Base-by-base conservation (phyloP, 1,284 basidiomycete species). In the Ganoderma lingzhi region DNA sequence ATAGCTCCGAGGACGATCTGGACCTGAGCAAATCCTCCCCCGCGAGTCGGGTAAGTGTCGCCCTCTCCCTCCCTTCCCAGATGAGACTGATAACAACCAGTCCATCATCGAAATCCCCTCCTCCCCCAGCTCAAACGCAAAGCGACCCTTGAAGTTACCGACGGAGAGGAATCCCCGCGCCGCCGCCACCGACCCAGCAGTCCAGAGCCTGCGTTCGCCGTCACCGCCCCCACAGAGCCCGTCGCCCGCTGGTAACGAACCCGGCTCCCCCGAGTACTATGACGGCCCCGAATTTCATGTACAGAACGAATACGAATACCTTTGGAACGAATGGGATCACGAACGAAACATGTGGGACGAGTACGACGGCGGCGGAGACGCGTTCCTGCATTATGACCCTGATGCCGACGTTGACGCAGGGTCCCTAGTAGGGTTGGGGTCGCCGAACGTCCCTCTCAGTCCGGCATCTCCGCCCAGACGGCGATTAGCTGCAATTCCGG, bases 301-400 rank as follows among this genome's bases (percentile, higher is more conserved):
- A 63, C 66, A 59, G 14, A 63, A 68, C 8, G 61, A 65, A 32
- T 66, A 72, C 60, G 61, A 72, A 32, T 32, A 70, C 41, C 64
- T 67, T 32, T 69, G 72, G 63, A 66, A 71, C 44, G 70, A 69
- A 3, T 73, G 73, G 69, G 63, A 48, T 17, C 58, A 65, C 8
- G 66, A 59, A 9, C 65, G 64, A 12, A 62, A 76, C 63, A 68
- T 76, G 62, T 72, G 71, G 71, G 62, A 63, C 39, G 69, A 67
- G 48, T 58, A 63, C 37, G 78, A 80, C 44, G 66, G 63, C 68
- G 78, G 80, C 70, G 56, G 56, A 17, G 35, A 59, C 35, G 80
- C 79, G 28, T 81, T 78, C 73, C 70, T 84, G 42, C 81, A 83
- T 75, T 84, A 80, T 71, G 77, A 80, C 45, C 80, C 82, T 17